These are phyloP conservation scores for Penicillium hesseltinei DNA, from an alignment of 2,329 filamentous ascomycete species.

Conservation along the genomic window DNA sequence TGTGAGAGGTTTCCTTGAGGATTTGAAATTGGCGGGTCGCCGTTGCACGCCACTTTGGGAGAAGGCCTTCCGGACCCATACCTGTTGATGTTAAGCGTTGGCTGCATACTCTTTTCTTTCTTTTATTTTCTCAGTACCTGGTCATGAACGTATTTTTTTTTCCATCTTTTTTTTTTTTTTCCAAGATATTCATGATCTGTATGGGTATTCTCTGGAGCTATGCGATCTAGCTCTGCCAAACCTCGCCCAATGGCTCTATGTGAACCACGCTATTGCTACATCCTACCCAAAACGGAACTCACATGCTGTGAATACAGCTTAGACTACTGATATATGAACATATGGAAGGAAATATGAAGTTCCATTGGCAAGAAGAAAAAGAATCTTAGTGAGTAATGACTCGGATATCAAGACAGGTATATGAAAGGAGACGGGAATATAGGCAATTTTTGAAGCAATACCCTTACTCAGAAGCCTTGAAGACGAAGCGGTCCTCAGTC, in stretches of 20 bases:
- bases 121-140: neutral
- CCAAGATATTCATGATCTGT: neutral
- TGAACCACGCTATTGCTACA: neutral
- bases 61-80: neutral
- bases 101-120: neutral
- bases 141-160: neutral
- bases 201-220: neutral
- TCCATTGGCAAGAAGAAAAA: slow-evolving; percentile 1
- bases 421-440: neutral
- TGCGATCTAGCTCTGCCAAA: neutral
- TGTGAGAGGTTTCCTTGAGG: neutral
- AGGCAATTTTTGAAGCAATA: neutral
- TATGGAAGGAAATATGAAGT: neutral
- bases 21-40: slow-evolving; percentile 4
- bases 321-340: neutral
- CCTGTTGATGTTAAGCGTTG: neutral
- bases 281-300: neutral
- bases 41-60: slow-evolving; percentile 7
- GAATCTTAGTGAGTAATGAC: slow-evolving; percentile 5
- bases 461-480: slow-evolving; percentile 58
- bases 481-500: slow-evolving; percentile 58
- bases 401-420: slow-evolving; percentile 25
- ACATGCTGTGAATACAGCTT: neutral
- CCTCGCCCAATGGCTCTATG: neutral
- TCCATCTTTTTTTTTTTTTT: no score